A percentile compares a stretch with the other conserved stretches of the same genome.
phyloP scores from a whole-genome alignment of 2,329 filamentous ascomycete species.

The Myriangium duriaei region DNA sequence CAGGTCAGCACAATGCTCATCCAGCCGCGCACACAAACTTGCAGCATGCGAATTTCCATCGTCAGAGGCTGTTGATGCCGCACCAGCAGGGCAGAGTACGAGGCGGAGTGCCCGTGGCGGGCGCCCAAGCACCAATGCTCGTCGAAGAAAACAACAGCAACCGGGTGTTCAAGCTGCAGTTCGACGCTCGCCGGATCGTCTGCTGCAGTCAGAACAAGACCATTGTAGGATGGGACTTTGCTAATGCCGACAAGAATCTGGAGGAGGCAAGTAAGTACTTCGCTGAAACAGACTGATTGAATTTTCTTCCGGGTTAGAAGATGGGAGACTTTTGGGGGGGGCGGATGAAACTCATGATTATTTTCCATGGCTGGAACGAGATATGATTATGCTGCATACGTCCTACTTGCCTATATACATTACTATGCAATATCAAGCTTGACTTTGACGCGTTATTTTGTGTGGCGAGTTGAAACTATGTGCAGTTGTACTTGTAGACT shows the following conservation, averaged over 20 bases:
- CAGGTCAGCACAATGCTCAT: constrained; percentile 7
- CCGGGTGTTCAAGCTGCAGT: constrained; percentile 91
- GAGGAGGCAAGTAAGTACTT: constrained; percentile 17
- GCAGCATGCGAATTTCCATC: not conserved
- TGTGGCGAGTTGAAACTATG: too few relatives aligned
- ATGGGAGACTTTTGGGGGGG: too few relatives aligned
- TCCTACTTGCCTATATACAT: too few relatives aligned
- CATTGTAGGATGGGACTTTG: constrained; percentile 98
- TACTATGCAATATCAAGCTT: too few relatives aligned
- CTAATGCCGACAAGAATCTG: constrained; percentile 61
- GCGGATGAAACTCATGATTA: too few relatives aligned
- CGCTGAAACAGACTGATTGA: constrained; percentile 12
- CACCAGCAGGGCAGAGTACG: constrained; percentile 18
- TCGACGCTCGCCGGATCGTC: constrained; percentile 83
- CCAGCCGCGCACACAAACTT: not conserved
- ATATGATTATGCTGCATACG: too few relatives aligned
- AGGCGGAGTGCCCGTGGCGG: constrained; percentile 15
- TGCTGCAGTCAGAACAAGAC: constrained; percentile 85
- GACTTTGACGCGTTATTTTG: too few relatives aligned
- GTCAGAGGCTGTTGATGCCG: constrained; percentile 8
- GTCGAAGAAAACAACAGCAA: constrained; percentile 29
- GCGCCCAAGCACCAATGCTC: constrained; percentile 11
- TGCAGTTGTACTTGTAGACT: too few relatives aligned
- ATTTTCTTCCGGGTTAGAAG: too few relatives aligned
- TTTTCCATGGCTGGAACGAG: too few relatives aligned